phyloP scores from a whole-genome alignment of 2,329 filamentous ascomycete genomes.

The Xylaria sp. region DNA sequence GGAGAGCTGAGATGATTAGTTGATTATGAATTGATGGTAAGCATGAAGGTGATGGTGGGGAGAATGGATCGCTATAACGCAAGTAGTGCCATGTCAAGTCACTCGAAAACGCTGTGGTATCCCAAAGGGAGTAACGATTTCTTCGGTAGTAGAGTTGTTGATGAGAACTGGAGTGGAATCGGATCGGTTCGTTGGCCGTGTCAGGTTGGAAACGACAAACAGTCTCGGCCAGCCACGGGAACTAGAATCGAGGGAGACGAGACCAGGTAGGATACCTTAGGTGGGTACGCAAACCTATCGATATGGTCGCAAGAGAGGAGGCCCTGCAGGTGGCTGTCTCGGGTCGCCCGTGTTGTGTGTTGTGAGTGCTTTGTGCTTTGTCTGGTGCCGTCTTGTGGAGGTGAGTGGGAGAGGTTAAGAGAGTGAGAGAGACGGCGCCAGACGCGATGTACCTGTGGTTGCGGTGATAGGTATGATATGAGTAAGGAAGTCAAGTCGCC shows the following conservation, averaged over 20 bases:
- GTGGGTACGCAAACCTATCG: too few relatives aligned
- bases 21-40: not conserved
- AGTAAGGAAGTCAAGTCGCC: not conserved
- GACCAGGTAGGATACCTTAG: too few relatives aligned
- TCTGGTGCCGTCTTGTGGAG: not conserved
- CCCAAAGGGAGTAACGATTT: not conserved
- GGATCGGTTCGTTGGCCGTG: not conserved
- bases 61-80: conserved; percentile 3
- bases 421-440: not conserved
- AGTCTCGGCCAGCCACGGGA: not conserved
- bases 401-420: too few relatives aligned
- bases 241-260: too few relatives aligned
- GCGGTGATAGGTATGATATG: too few relatives aligned
- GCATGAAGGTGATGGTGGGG: not conserved
- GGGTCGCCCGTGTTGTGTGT: not conserved
- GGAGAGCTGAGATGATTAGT: not conserved
- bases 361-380: not conserved
- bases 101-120: not conserved
- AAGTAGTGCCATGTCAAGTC: conserved; percentile 19
- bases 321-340: not conserved
- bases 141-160: not conserved
- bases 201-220: not conserved
- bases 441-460: not conserved
- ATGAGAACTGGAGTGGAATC: not conserved
- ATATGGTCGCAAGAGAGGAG: not conserved